A percentile compares a stretch with the other conserved stretches of the same genome.
Evolutionary conservation across 2,329 filamentous ascomycete species (phyloP).

Genomic region (Helotiales sp.): DNA sequence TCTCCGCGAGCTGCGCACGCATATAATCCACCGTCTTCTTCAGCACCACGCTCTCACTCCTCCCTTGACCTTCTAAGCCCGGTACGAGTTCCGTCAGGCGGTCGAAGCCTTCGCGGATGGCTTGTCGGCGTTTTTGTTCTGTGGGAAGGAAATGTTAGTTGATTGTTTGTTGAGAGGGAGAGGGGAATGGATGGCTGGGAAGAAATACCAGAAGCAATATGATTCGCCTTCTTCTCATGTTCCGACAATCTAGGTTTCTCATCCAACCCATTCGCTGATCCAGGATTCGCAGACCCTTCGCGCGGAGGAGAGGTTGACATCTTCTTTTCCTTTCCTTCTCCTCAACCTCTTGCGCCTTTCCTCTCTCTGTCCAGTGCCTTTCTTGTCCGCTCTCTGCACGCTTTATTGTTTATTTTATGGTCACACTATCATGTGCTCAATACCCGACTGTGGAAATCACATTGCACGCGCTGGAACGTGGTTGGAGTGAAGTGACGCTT

Average conservation of each 20-base stretch:
- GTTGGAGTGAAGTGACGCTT: neutral
- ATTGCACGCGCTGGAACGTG: neutral
- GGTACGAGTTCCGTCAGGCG: slow-evolving; percentile 71
- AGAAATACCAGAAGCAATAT: slow-evolving; percentile 61
- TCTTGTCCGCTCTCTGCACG: neutral
- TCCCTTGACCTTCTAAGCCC: slow-evolving; percentile 68
- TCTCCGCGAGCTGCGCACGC: slow-evolving; percentile 54
- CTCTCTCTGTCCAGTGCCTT: neutral
- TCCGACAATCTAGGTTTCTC: slow-evolving; percentile 71
- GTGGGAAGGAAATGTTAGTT: neutral
- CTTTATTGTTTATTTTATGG: neutral
- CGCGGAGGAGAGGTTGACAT: slow-evolving; percentile 37
- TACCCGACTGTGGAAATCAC: neutral
- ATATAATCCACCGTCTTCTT: slow-evolving; percentile 62
- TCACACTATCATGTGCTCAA: slow-evolving; percentile 3
- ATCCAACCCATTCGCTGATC: slow-evolving; percentile 37
- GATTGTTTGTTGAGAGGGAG: neutral
- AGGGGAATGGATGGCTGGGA: neutral
- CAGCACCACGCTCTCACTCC: slow-evolving; percentile 71
- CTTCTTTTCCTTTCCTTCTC: neutral
- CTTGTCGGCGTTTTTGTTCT: slow-evolving; percentile 56
- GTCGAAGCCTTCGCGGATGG: slow-evolving; percentile 72
- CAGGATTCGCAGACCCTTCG: slow-evolving; percentile 38
- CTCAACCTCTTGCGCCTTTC: neutral
- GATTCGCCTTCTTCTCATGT: slow-evolving; percentile 74